Evolutionary conservation across 1,284 basidiomycete genomes (phyloP).

Genomic region (Tilletia caries): DNA sequence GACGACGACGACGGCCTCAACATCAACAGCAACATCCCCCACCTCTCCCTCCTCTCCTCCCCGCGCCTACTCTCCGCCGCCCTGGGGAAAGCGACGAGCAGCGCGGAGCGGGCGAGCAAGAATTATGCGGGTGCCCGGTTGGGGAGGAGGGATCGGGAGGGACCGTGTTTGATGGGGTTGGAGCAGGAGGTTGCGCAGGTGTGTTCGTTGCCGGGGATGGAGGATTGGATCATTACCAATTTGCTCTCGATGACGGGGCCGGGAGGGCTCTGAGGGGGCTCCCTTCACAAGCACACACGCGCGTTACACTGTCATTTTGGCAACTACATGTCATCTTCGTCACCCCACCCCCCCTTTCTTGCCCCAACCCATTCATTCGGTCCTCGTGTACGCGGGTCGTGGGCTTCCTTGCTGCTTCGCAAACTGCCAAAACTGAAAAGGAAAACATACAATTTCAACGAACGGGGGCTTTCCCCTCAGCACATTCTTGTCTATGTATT

Average conservation of each 20-base stretch:
- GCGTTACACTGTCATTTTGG: too few relatives aligned
- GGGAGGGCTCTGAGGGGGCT: neutral
- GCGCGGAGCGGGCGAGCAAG: neutral
- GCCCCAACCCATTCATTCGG: too few relatives aligned
- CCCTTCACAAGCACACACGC: too few relatives aligned
- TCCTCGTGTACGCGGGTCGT: too few relatives aligned
- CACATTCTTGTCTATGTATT: too few relatives aligned
- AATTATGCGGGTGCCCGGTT: neutral
- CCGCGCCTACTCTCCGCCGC: neutral
- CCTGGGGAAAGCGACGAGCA: neutral
- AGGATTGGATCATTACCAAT: slow-evolving; percentile 11
- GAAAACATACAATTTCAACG: too few relatives aligned
- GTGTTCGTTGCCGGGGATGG: slow-evolving; percentile 5
- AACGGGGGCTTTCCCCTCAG: too few relatives aligned
- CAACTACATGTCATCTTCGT: too few relatives aligned
- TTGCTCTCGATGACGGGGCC: neutral
- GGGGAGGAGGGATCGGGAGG: neutral
- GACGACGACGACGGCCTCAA: neutral
- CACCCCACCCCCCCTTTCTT: too few relatives aligned
- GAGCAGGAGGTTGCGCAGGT: slow-evolving; percentile 2
- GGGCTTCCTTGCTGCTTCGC: too few relatives aligned
- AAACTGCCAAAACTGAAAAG: too few relatives aligned
- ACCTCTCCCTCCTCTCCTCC: neutral
- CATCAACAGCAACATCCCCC: too few relatives aligned
- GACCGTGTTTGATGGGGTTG: neutral